A percentile compares a stretch with the other conserved stretches of the same genome.
These are phyloP conservation scores for Colletotrichum orchidophilum DNA, from an alignment of 2,329 filamentous ascomycete species.

Conservation along the genomic window DNA sequence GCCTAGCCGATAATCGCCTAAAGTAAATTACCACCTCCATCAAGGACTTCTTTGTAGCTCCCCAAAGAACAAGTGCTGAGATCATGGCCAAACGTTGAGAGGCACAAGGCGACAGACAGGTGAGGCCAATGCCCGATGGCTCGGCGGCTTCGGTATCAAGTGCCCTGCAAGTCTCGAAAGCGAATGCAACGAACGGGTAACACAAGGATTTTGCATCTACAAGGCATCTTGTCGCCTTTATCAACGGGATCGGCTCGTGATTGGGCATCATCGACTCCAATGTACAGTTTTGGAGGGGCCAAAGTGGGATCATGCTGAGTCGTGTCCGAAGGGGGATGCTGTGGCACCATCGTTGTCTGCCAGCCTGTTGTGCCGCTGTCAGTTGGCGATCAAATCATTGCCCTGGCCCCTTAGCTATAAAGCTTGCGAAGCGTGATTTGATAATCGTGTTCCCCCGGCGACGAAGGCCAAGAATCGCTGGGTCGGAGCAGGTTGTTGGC, in stretches of 20 bases:
- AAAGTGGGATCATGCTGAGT: slow-evolving; percentile 27
- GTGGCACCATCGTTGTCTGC: neutral
- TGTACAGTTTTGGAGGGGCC: slow-evolving; percentile 19
- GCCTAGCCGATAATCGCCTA: neutral
- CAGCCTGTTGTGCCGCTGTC: neutral
- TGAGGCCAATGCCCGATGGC: neutral
- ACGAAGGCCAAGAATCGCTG: neutral
- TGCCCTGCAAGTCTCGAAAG: neutral
- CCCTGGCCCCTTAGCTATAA: neutral
- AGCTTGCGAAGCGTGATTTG: neutral
- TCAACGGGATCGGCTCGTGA: neutral
- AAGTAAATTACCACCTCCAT: neutral
- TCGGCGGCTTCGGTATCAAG: neutral
- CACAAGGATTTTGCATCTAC: neutral
- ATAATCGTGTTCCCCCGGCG: neutral
- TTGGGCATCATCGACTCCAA: slow-evolving; percentile 3
- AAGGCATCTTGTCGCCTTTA: neutral
- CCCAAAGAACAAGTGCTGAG: neutral
- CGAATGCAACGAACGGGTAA: neutral
- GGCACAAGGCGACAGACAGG: neutral
- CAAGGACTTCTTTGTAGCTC: neutral
- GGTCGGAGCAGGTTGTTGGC: neutral
- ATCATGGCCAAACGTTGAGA: neutral
- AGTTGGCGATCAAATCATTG: neutral
- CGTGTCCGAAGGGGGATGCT: neutral